Evolutionary conservation across 1,284 basidiomycete genomes (phyloP).

Genomic region (Leccinum pachyderme): DNA sequence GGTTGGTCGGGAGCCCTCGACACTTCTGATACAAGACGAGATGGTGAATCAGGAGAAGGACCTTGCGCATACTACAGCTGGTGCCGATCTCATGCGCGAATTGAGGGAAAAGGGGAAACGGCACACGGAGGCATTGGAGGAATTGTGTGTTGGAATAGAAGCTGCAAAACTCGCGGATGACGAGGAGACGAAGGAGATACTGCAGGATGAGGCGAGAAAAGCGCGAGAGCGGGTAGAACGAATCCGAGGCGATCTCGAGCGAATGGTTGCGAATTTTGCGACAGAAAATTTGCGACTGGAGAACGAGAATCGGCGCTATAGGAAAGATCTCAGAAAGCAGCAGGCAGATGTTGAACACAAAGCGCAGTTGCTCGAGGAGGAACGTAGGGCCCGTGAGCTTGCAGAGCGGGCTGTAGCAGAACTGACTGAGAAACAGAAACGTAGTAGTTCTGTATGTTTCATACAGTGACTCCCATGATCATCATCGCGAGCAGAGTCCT

Average conservation of each 20-base stretch:
- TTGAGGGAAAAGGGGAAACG: constrained; percentile 31
- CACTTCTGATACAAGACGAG: constrained; percentile 40
- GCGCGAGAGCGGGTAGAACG: constrained; percentile 26
- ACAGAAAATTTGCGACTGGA: constrained; percentile 33
- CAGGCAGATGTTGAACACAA: constrained; percentile 19
- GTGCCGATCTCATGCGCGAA: constrained; percentile 35
- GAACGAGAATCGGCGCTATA: constrained; percentile 23
- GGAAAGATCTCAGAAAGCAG: constrained; percentile 17
- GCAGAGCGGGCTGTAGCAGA: constrained; percentile 25
- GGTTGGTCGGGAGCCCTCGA: constrained; percentile 25
- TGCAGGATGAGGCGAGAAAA: constrained; percentile 36
- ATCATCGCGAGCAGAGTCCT: constrained; percentile 25
- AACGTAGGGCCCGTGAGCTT: constrained; percentile 19
- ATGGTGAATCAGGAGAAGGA: constrained; percentile 38
- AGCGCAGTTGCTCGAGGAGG: constrained; percentile 15
- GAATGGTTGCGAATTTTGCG: constrained; percentile 30
- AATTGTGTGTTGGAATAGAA: constrained; percentile 36
- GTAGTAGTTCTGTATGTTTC: constrained; percentile 1
- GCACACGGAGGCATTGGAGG: constrained; percentile 34
- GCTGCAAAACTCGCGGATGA: constrained; percentile 35
- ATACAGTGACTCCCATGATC: constrained; percentile 7
- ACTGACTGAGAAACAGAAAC: constrained; percentile 5
- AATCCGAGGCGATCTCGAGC: constrained; percentile 29
- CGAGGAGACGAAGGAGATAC: constrained; percentile 33
- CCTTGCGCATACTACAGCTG: constrained; percentile 39